Percentiles rank a stretch among this genome's conserved stretches.
Evolutionary conservation across 352 stramenopile species (phyloP).

Genomic region (Nothophytophthora sp.): DNA sequence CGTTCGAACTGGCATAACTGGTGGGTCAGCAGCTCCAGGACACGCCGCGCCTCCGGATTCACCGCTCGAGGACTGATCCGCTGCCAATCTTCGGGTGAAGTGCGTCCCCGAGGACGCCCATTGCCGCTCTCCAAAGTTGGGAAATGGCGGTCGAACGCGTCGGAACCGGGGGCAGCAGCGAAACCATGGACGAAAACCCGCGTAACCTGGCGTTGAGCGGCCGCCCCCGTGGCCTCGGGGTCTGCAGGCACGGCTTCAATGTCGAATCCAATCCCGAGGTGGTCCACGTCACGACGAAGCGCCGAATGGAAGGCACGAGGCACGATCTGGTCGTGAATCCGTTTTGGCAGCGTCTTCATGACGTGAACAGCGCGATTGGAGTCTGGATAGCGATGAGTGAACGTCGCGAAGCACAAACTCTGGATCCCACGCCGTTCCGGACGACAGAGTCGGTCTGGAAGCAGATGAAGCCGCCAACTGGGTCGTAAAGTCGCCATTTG

Average conservation of each 20-base stretch:
- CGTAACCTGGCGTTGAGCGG: constrained; percentile 14
- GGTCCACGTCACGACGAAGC: constrained; percentile 38
- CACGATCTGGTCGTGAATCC: constrained; percentile 40
- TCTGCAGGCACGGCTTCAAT: constrained; percentile 11
- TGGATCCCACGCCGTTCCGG: constrained; percentile 22
- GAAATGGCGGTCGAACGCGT: constrained; percentile 5
- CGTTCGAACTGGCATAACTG: constrained; percentile 51
- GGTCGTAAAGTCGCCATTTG: constrained; percentile 9
- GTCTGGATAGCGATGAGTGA: constrained; percentile 32
- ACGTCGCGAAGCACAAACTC: constrained; percentile 31
- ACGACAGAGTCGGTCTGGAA: constrained; percentile 13
- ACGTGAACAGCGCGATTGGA: constrained; percentile 44
- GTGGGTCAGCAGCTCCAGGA: constrained; percentile 43
- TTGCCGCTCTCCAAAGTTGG: constrained; percentile 1
- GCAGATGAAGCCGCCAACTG: constrained; percentile 7
- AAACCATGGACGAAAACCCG: constrained; percentile 49
- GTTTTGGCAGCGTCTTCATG: constrained; percentile 55
- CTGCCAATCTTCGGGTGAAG: constrained; percentile 6
- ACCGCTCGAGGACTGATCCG: constrained; percentile 17
- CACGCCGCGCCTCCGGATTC: constrained; percentile 51
- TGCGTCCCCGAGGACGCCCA: constrained; percentile 12
- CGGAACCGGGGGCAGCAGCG: constrained; percentile 25
- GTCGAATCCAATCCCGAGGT: constrained; percentile 43
- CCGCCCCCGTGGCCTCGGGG: too few relatives aligned
- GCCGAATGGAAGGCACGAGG: constrained; percentile 24